Evolutionary conservation across 768 basidiomycete genomes (phyloP).

Genomic region (Amanita exitialis): DNA sequence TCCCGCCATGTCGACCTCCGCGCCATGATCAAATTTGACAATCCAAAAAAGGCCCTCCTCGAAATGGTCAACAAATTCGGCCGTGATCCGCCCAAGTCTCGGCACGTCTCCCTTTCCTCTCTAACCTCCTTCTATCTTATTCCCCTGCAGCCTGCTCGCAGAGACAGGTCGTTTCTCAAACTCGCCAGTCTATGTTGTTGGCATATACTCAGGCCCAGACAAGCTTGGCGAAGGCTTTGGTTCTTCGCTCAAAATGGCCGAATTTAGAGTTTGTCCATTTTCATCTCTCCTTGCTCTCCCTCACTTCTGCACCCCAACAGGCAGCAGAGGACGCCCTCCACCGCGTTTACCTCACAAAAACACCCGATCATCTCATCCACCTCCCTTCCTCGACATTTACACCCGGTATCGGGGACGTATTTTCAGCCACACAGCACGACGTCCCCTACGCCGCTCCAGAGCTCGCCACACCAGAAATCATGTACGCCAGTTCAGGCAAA

Average conservation of each 20-base stretch:
- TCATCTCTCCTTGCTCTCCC: neutral
- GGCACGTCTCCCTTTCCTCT: conserved; percentile 27
- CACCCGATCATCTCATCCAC: conserved; percentile 56
- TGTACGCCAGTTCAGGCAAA: conserved; percentile 61
- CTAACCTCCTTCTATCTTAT: neutral
- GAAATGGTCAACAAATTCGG: conserved; percentile 64
- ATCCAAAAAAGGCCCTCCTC: conserved; percentile 70
- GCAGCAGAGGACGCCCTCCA: conserved; percentile 83
- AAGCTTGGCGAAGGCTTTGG: conserved; percentile 95
- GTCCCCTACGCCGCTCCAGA: conserved; percentile 38
- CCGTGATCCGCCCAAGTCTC: conserved; percentile 55
- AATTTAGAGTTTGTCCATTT: conserved; percentile 60
- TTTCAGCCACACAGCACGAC: conserved; percentile 23
- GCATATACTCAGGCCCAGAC: conserved; percentile 74
- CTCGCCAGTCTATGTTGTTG: conserved; percentile 93
- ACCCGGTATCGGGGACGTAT: conserved; percentile 40
- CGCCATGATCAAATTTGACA: conserved; percentile 67
- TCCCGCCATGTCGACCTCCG: conserved; percentile 76
- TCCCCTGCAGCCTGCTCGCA: conserved; percentile 62
- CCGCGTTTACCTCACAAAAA: conserved; percentile 73
- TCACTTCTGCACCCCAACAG: conserved; percentile 21
- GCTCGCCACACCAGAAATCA: conserved; percentile 52
- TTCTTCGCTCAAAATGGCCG: conserved; percentile 88
- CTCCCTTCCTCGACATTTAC: conserved; percentile 74
- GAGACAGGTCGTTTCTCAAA: conserved; percentile 90